phyloP scores from a whole-genome alignment of 2,329 filamentous ascomycete species.

The Botrytis paeoniae region DNA sequence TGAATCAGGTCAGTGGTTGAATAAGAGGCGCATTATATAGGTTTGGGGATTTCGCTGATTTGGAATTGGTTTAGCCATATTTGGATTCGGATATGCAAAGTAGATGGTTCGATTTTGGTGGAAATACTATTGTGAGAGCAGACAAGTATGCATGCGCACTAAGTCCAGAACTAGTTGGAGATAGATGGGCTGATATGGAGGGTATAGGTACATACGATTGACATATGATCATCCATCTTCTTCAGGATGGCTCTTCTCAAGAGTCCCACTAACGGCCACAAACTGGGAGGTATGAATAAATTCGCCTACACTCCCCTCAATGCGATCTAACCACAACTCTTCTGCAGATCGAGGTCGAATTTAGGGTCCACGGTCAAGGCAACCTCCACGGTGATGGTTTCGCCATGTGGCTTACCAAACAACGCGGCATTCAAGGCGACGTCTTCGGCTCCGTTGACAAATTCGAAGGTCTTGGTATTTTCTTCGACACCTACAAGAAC shows the following conservation, averaged over 20 bases:
- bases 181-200: constrained; percentile 30
- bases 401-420: constrained; percentile 96
- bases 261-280: constrained; percentile 90
- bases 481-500: constrained; percentile 98
- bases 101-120: constrained; percentile 98
- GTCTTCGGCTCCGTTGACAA: constrained; percentile 87
- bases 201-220: constrained; percentile 78
- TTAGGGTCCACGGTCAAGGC: constrained; percentile 85
- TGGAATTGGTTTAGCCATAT: constrained; percentile 65
- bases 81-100: constrained; percentile 97
- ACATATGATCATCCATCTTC: constrained; percentile 89
- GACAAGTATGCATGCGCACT: constrained; percentile 54
- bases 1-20: constrained; percentile 63
- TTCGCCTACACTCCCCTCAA: neutral
- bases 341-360: constrained; percentile 78
- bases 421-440: constrained; percentile 73
- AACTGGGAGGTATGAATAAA: constrained; percentile 75
- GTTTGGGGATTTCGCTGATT: constrained; percentile 20
- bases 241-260: constrained; percentile 88
- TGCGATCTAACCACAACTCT: constrained; percentile 9
- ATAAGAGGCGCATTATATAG: neutral
- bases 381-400: constrained; percentile 94
- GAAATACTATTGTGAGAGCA: constrained; percentile 80
- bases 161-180: neutral
- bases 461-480: constrained; percentile 92